Base-by-base conservation (phyloP, 129 eudicot species). In the Logfia minima region DNA sequence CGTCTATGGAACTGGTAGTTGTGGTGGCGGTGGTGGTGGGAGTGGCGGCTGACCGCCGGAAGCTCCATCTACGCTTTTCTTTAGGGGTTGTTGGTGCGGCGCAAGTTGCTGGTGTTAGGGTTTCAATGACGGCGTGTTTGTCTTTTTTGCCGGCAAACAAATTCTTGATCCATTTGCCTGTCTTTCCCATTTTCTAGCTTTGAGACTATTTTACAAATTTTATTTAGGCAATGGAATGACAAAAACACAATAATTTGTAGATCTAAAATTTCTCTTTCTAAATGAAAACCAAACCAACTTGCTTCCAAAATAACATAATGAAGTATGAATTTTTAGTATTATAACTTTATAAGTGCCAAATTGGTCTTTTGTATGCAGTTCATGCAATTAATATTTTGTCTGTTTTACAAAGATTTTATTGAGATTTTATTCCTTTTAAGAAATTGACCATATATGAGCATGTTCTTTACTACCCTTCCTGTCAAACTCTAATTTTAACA, bases 21-120 rank as follows among this genome's bases (percentile, higher is more conserved):
- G 85, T 72, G 8, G 70, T 74, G 52, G 83, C 43, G 4, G 82
- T 59, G 8, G 87, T 66, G 26, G 26, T 1, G 26, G 26, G 80
- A n/a, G 87, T 28, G 66, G 89, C 90, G 3, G 96, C 84, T 7
- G 98, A 91, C 62, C 98, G 80, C 10, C 98, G 90, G 65, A 93
- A 93, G 85, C 98, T 91, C 98, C 98, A 93, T 67, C 98, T 34
- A 34, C 88, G 84, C 81, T 93, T 93, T 76, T 93, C 97, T 67
- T 87, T 93, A 0, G 96, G 97, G 45, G 93, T 87, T 19, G 93
- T 58, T 45, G 90, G 88, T 9, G 80, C 81, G 66, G 72, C 22
- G 11, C 86, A 68, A 8, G 84, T 65, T 5, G 91, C 90, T 21
- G 92, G 87, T 24, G 92, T 48, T 35, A 84, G 83, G 70, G 67